A percentile compares a stretch with the other conserved stretches of the same genome.
phyloP scores from a whole-genome alignment of 331 rosid species.

The Erythrophleum ivorense region DNA sequence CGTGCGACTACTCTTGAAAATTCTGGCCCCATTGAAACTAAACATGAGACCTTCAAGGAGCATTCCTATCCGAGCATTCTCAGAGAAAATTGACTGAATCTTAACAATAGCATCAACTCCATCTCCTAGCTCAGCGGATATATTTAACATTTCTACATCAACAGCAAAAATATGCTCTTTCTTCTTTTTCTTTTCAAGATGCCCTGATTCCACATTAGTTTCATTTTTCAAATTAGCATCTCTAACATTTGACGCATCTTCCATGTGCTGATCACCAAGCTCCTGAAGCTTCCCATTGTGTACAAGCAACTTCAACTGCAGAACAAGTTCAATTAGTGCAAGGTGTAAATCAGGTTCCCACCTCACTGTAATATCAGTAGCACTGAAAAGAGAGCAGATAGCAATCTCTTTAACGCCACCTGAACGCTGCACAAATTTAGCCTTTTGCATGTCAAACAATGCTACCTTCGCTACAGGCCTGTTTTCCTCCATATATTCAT shows the following conservation, averaged over 20 bases:
- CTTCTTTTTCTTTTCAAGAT: slow-evolving; percentile 67
- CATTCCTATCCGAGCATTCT: slow-evolving; percentile 93
- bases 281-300: slow-evolving; percentile 72
- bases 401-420: slow-evolving; percentile 76
- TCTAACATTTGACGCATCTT: slow-evolving; percentile 45
- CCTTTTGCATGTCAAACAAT: slow-evolving; percentile 76
- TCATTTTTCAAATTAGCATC: slow-evolving; percentile 59
- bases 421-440: slow-evolving; percentile 84
- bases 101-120: slow-evolving; percentile 86
- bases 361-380: slow-evolving; percentile 73
- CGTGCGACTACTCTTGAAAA: slow-evolving; percentile 87
- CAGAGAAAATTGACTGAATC: slow-evolving; percentile 95
- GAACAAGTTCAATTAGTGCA: slow-evolving; percentile 74
- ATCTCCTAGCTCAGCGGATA: slow-evolving; percentile 92
- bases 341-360: slow-evolving; percentile 96
- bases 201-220: slow-evolving; percentile 51
- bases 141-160: slow-evolving; percentile 81
- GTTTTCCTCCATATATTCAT: slow-evolving; percentile 73
- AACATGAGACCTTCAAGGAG: slow-evolving; percentile 88
- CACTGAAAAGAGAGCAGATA: slow-evolving; percentile 90
- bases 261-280: slow-evolving; percentile 50
- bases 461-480: slow-evolving; percentile 60
- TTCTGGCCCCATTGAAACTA: slow-evolving; percentile 69
- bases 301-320: slow-evolving; percentile 65
- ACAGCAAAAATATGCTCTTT: slow-evolving; percentile 81